Conservation (phyloP, 2,329 filamentous ascomycete species). For the Pseudonectria buxi region DNA sequence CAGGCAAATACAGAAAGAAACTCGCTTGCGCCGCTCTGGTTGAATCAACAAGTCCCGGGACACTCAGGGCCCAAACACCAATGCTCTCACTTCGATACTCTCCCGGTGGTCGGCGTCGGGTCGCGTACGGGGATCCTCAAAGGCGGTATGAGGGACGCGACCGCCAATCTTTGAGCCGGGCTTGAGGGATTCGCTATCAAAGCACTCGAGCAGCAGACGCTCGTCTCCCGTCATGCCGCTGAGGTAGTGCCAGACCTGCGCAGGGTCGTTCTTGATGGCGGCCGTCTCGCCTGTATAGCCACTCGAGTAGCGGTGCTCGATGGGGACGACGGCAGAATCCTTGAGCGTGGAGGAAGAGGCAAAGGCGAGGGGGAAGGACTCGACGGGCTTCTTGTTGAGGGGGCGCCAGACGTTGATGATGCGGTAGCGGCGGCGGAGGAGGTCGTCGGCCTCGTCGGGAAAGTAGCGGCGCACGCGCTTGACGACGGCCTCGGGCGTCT, state of each 20-base stretch:
- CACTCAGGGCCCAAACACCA: conserved; percentile 80
- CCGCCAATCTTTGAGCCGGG: conserved; percentile 46
- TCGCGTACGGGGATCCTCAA: conserved; percentile 66
- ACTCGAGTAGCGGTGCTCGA: conserved; percentile 64
- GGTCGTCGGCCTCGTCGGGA: conserved; percentile 56
- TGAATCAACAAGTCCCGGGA: too few relatives aligned
- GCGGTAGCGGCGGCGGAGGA: conserved; percentile 64
- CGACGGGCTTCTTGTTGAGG: conserved; percentile 51
- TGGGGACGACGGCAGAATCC: conserved; percentile 59
- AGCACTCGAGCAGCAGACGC: conserved; percentile 71
- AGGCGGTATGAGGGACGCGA: conserved; percentile 67
- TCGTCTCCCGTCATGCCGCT: conserved; percentile 70
- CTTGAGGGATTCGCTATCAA: conserved; percentile 56
- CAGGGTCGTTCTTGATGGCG: conserved; percentile 52
- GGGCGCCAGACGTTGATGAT: conserved; percentile 86
- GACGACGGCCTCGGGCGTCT: conserved; percentile 60
- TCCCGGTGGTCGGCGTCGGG: conserved; percentile 65
- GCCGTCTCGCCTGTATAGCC: conserved; percentile 68
- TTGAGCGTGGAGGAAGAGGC: conserved; percentile 56
- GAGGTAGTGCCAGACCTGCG: conserved; percentile 72
- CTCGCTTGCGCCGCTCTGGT: too few relatives aligned
- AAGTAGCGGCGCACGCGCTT: conserved; percentile 64
- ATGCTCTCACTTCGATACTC: conserved; percentile 81
- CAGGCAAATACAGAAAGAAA: too few relatives aligned
- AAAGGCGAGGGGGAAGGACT: conserved; percentile 62